Evolutionary conservation across 768 basidiomycete genomes (phyloP).

Genomic region (Chiua virens): DNA sequence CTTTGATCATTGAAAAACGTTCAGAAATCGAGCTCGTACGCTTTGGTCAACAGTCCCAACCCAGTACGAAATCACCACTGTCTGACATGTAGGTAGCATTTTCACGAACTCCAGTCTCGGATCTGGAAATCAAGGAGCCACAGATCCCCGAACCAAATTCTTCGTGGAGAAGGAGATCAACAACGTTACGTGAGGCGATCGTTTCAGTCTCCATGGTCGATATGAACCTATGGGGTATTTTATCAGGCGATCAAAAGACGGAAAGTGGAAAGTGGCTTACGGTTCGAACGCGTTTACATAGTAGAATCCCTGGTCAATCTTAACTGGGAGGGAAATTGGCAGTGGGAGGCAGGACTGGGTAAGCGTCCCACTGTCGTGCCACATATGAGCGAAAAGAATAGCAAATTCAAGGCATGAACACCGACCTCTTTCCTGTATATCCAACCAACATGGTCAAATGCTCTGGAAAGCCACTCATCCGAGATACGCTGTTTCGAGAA

Average conservation of each 20-base stretch:
- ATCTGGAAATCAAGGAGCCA: constrained; percentile 39
- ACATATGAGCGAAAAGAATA: constrained; percentile 4
- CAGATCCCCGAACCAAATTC: constrained; percentile 74
- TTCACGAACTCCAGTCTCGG: constrained; percentile 14
- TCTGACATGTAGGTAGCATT: constrained; percentile 9
- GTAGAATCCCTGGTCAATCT: constrained; percentile 76
- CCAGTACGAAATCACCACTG: constrained; percentile 53
- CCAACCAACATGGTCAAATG: constrained; percentile 81
- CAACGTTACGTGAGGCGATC: constrained; percentile 76
- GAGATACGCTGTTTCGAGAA: constrained; percentile 68
- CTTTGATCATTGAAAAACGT: neutral
- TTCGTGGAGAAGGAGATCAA: constrained; percentile 74
- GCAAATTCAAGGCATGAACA: neutral
- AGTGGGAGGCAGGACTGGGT: constrained; percentile 71
- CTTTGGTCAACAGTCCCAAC: constrained; percentile 68
- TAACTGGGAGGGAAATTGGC: constrained; percentile 71
- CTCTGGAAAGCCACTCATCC: constrained; percentile 65
- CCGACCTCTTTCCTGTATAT: constrained; percentile 73
- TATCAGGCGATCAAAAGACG: constrained; percentile 1
- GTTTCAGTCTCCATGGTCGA: constrained; percentile 96
- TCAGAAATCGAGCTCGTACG: neutral
- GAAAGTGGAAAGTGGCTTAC: constrained; percentile 42
- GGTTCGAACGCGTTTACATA: constrained; percentile 94
- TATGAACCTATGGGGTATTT: constrained; percentile 53
- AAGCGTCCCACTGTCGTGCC: constrained; percentile 70